Evolutionary conservation across 2,329 filamentous ascomycete genomes (phyloP).

Genomic region (Verticillium albo-atrum): DNA sequence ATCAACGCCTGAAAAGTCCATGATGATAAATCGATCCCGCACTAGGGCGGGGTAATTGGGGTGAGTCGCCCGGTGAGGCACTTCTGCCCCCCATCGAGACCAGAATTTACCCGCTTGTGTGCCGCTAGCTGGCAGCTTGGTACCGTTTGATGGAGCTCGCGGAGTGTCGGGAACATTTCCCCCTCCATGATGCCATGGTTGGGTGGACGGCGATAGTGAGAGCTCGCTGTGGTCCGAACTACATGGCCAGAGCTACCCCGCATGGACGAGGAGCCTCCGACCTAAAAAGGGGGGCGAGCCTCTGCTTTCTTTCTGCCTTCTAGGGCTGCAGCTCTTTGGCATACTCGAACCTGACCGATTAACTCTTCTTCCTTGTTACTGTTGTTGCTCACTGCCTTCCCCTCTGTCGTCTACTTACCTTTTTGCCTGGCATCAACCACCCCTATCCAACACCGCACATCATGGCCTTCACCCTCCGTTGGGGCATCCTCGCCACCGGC

Average conservation of each 20-base stretch:
- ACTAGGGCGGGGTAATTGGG: not conserved
- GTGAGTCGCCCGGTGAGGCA: not conserved
- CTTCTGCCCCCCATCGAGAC: not conserved
- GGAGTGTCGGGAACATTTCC: not conserved
- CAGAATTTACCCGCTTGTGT: not conserved
- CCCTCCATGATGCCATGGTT: not conserved
- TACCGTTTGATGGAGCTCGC: not conserved
- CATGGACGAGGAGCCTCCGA: not conserved
- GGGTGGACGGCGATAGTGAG: not conserved
- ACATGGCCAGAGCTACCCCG: not conserved
- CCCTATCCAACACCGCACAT: not conserved
- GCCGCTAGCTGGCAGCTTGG: not conserved
- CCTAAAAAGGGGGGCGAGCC: not conserved
- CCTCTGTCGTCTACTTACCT: not conserved
- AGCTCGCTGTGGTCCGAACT: not conserved
- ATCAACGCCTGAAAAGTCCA: not conserved
- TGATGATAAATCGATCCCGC: not conserved
- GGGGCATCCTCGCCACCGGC: constrained; percentile 59
- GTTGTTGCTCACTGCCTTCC: not conserved
- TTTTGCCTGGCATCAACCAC: not conserved
- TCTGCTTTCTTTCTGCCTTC: not conserved
- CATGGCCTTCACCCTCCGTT: constrained; percentile 42
- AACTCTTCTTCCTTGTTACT: not conserved
- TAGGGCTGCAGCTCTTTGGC: not conserved
- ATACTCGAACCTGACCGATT: too few relatives aligned